Evolutionary conservation across 441 rosid species (phyloP), one percentile per base, ranked within the genome.

Genomic region (Gossypium schwendimanii): DNA sequence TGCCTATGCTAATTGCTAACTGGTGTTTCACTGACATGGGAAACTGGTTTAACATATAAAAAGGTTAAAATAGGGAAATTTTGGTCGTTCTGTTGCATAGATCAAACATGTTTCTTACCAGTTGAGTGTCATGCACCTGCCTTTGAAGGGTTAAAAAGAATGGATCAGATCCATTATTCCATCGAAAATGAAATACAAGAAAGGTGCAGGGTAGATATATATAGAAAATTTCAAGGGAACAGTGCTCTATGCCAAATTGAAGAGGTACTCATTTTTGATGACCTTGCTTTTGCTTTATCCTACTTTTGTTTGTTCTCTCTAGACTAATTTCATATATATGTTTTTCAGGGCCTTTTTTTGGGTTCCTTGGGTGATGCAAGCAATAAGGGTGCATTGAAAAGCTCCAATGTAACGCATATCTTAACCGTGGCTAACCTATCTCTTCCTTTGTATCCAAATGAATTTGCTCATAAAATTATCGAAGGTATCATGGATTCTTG

Each of bases 341-440:
- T 2, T 63, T 8, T 71, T 71, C 75, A 84, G 86, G 88, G 88
- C n/a, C 83, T 86, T 15, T 84, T 81, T 76, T 69, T 87, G 78
- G 91, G 89, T 72, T 86, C 91, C 63, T 11, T 77, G 54, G 78
- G 75, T 60, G 88, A 82, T 74, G 87, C 89, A n/a, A 65, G 50
- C 63, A 85, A 85, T 57, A 85, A 77, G 82, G 81, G 71, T 66
- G 70, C 9, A 44, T 74, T 87, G 60, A 87, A 76, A 79, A 78
- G 81, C 61, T 81, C 70, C 33, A 85, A 84, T 64, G 66, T 84
- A 15, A 84, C 87, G 1, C 91, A 84, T 71, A 63, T 87, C 39
- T 80, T 85, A 75, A 84, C 86, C 0, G 82, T 87, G 63, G 87
- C 87, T 60, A 69, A 62, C 70, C 79, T 84, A 2, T 55, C 82